Percentiles rank a stretch among this genome's conserved stretches.
phyloP scores from a whole-genome alignment of 2,329 filamentous ascomycete genomes.

The Venturia carpophila region DNA sequence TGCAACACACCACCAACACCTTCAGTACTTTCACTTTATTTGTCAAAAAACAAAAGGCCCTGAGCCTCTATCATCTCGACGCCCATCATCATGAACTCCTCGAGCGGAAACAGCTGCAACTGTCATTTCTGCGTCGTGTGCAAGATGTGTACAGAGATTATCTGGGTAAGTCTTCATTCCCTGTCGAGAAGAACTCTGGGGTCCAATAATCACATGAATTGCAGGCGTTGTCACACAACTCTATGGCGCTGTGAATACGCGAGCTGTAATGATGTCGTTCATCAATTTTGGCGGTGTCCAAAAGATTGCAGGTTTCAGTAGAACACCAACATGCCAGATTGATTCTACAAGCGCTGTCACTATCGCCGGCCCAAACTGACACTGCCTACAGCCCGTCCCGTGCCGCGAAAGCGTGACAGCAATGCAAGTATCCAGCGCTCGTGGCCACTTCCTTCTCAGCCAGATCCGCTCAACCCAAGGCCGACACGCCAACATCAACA shows the following conservation, averaged over 20 bases:
- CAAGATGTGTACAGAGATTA: background rate
- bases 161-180: conserved; percentile 1
- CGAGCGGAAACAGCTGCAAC: background rate
- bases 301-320: too few relatives aligned
- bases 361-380: background rate
- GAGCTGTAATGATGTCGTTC: too few relatives aligned
- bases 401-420: background rate
- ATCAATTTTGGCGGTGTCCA: too few relatives aligned
- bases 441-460: background rate
- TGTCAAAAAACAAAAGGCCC: background rate
- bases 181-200: too few relatives aligned
- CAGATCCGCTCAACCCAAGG: background rate
- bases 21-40: background rate
- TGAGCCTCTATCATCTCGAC: background rate
- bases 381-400: background rate
- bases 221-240: too few relatives aligned
- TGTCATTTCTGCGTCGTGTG: background rate
- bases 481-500: conserved; percentile 1
- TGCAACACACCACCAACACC: background rate
- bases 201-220: too few relatives aligned
- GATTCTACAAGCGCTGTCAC: too few relatives aligned
- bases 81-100: background rate
- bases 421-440: background rate
- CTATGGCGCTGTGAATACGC: too few relatives aligned
- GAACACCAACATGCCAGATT: too few relatives aligned